Evolutionary conservation across 768 basidiomycete genomes (phyloP).

Genomic region (Boletus huronensis): DNA sequence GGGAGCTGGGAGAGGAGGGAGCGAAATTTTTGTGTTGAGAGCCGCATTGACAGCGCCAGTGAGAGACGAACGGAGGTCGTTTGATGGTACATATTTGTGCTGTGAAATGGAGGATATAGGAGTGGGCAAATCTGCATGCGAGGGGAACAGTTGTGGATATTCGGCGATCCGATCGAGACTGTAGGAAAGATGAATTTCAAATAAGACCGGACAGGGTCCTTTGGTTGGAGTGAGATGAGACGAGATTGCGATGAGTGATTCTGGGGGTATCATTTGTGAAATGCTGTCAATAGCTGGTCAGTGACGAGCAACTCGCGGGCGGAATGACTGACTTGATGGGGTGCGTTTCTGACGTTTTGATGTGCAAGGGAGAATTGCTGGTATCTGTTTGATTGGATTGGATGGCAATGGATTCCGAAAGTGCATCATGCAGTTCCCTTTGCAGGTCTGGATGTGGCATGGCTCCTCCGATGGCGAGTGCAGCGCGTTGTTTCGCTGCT

Average conservation of each 20-base stretch:
- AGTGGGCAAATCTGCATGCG: constrained; percentile 36
- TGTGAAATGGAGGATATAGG: constrained; percentile 17
- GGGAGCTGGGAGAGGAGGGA: constrained; percentile 17
- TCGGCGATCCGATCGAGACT: constrained; percentile 34
- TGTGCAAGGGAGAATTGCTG: not conserved
- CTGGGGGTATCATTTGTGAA: constrained; percentile 54
- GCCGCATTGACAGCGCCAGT: constrained; percentile 23
- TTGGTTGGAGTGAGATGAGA: constrained; percentile 28
- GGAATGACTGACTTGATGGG: constrained; percentile 70
- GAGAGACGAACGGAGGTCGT: constrained; percentile 16
- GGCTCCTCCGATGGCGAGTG: constrained; percentile 17
- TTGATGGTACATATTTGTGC: constrained; percentile 6
- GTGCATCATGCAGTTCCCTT: constrained; percentile 51
- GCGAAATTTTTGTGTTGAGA: constrained; percentile 16
- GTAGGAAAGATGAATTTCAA: constrained; percentile 33
- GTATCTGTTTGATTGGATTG: constrained; percentile 1
- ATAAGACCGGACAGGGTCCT: constrained; percentile 30
- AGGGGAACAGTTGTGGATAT: constrained; percentile 43
- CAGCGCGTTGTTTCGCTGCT: constrained; percentile 21
- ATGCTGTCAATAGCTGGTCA: constrained; percentile 35
- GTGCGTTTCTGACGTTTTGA: constrained; percentile 77
- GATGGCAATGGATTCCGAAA: constrained; percentile 40
- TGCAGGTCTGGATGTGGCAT: constrained; percentile 34
- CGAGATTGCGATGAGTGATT: constrained; percentile 43
- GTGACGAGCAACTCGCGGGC: not conserved